phyloP scores from a whole-genome alignment of 768 basidiomycete genomes.

The Macrocybe gigantea region DNA sequence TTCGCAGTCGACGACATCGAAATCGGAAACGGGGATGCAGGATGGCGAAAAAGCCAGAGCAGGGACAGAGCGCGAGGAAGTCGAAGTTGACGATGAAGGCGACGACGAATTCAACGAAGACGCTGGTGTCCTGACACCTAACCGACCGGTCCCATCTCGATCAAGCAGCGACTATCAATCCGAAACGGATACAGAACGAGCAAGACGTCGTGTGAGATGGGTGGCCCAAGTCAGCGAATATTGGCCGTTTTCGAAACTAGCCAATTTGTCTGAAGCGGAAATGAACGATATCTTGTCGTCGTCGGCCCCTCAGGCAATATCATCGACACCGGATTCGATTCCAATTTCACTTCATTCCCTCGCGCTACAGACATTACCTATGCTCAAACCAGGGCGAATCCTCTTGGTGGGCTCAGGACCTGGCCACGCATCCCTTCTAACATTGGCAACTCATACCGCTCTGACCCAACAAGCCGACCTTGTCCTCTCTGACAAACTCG shows the following conservation, averaged over 20 bases:
- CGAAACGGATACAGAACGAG: constrained; percentile 38
- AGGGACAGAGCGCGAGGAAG: constrained; percentile 6
- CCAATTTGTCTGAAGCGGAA: constrained; percentile 58
- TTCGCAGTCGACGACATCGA: constrained; percentile 13
- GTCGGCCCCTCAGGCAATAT: constrained; percentile 16
- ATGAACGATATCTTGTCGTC: constrained; percentile 63
- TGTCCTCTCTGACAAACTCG: constrained; percentile 94
- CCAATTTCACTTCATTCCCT: constrained; percentile 28
- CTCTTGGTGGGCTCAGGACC: constrained; percentile 92
- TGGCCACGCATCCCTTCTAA: constrained; percentile 90
- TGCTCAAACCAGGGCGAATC: constrained; percentile 55
- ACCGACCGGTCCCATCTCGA: constrained; percentile 59
- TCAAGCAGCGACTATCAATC: constrained; percentile 8
- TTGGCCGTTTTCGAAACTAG: constrained; percentile 80
- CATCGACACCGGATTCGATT: constrained; percentile 2
- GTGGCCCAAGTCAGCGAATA: constrained; percentile 96
- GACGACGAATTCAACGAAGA: constrained; percentile 51
- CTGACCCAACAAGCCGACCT: constrained; percentile 79
- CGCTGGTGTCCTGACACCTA: constrained; percentile 50
- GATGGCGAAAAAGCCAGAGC: constrained; percentile 4
- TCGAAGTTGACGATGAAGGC: constrained; percentile 14
- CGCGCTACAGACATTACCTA: constrained; percentile 9
- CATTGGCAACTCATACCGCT: constrained; percentile 76
- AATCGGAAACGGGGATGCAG: not conserved
- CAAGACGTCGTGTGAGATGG: constrained; percentile 79